These are phyloP conservation scores for Trichoderma asperelloides DNA, from an alignment of 495 filamentous ascomycete species.

Conservation along the genomic window DNA sequence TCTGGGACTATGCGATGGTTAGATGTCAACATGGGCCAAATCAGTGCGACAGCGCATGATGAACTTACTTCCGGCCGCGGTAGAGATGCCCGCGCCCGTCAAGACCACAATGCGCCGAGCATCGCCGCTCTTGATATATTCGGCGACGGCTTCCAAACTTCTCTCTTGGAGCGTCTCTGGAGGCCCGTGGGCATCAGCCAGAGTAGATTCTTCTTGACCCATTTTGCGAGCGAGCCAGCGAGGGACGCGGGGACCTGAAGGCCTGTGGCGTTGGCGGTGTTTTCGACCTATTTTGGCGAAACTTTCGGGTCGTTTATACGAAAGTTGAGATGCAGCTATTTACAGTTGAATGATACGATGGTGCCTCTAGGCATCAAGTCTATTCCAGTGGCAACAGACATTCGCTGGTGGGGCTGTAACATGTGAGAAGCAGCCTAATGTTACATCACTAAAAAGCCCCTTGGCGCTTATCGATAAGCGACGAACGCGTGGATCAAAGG, in stretches of 20 bases:
- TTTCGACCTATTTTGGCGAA: constrained; percentile 11
- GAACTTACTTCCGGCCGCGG: constrained; percentile 45
- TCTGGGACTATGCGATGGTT: constrained; percentile 50
- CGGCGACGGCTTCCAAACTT: constrained; percentile 7
- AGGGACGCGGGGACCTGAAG: constrained; percentile 9
- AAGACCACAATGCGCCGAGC: constrained; percentile 49
- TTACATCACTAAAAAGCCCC: not conserved
- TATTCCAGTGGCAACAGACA: not conserved
- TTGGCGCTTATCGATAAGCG: not conserved
- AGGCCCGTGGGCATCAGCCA: not conserved
- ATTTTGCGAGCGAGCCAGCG: constrained; percentile 9
- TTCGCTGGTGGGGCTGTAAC: not conserved
- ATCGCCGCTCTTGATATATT: constrained; percentile 47
- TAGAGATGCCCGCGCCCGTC: constrained; percentile 53
- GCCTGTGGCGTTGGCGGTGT: constrained; percentile 8
- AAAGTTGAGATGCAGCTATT: not conserved
- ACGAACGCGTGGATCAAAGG: not conserved
- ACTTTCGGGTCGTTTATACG: not conserved
- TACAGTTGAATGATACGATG: not conserved
- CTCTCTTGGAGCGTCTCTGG: not conserved
- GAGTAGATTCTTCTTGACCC: constrained; percentile 8
- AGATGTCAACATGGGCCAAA: not conserved
- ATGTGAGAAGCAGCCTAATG: constrained; percentile 1
- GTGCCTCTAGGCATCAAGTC: not conserved
- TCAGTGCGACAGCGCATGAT: not conserved